Percentiles rank a stretch among this genome's conserved stretches.
phyloP scores from a whole-genome alignment of 495 filamentous ascomycete genomes.

The Friedmanniomyces simplex region DNA sequence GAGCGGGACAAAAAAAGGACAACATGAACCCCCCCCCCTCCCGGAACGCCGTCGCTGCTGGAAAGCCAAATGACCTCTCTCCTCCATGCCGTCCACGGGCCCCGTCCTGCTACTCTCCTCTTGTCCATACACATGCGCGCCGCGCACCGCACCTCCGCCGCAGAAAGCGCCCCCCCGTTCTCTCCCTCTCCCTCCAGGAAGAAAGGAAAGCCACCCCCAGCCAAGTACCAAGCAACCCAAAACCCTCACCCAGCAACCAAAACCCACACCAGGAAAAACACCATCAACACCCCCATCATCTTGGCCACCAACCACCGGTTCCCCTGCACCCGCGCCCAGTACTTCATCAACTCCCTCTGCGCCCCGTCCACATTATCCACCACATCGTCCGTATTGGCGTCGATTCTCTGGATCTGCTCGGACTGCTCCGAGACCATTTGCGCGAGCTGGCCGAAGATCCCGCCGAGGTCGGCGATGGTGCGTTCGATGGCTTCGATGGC shows the following conservation, averaged over 20 bases:
- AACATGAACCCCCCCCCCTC: no score
- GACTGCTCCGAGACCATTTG: constrained; percentile 95
- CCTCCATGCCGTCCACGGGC: no score
- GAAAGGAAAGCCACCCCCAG: no score
- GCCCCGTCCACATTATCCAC: constrained; percentile 96
- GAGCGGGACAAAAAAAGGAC: no score
- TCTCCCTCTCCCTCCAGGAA: no score
- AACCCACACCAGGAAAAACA: constrained; percentile 53
- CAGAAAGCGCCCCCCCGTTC: no score
- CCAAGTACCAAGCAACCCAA: no score
- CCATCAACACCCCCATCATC: constrained; percentile 91
- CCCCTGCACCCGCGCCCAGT: constrained; percentile 85
- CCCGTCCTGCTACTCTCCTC: no score
- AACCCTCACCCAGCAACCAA: constrained; percentile 42
- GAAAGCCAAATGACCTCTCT: no score
- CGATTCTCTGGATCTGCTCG: constrained; percentile 69
- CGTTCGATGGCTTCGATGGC: constrained; percentile 95
- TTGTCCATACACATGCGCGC: no score
- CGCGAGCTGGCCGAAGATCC: constrained; percentile 94
- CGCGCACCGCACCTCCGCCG: no score
- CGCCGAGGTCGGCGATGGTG: constrained; percentile 86
- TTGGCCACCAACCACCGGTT: constrained; percentile 97
- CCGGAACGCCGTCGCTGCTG: no score
- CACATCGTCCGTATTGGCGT: constrained; percentile 91
- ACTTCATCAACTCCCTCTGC: constrained; percentile 88